These are phyloP conservation scores for Aspergillus pseudotamarii DNA, from an alignment of 2,329 filamentous ascomycete species.

Conservation along the genomic window DNA sequence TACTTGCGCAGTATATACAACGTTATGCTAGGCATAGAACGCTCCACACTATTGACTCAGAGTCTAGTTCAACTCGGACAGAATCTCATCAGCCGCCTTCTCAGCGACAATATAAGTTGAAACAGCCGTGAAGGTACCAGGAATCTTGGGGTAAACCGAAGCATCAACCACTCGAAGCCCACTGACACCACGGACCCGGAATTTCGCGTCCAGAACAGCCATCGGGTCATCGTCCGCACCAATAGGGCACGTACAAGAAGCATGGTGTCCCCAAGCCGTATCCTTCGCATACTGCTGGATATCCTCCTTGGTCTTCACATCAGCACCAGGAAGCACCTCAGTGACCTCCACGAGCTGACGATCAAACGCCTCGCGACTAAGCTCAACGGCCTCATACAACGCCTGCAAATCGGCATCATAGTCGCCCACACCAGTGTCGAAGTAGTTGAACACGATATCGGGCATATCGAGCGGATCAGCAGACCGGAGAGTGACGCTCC, in stretches of 20 bases:
- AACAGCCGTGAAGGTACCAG: slow-evolving; percentile 56
- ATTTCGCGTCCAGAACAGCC: slow-evolving; percentile 60
- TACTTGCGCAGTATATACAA: background rate
- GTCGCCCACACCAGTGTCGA: slow-evolving; percentile 43
- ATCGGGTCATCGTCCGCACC: slow-evolving; percentile 56
- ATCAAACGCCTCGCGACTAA: slow-evolving; percentile 52
- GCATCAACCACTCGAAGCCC: slow-evolving; percentile 66
- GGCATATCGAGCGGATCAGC: slow-evolving; percentile 66
- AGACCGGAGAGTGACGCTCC: slow-evolving; percentile 63
- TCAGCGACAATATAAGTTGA: slow-evolving; percentile 61
- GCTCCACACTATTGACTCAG: background rate
- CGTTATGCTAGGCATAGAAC: background rate
- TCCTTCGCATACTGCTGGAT: slow-evolving; percentile 54
- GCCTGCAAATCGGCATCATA: slow-evolving; percentile 56
- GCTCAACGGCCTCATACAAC: slow-evolving; percentile 58
- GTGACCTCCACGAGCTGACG: slow-evolving; percentile 45
- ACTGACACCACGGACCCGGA: slow-evolving; percentile 59
- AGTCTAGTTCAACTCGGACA: slow-evolving; percentile 19
- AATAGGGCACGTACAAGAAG: slow-evolving; percentile 58
- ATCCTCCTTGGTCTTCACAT: slow-evolving; percentile 46
- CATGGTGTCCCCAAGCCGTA: slow-evolving; percentile 61
- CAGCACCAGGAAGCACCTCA: slow-evolving; percentile 47
- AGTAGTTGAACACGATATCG: slow-evolving; percentile 65
- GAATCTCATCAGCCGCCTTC: slow-evolving; percentile 64
- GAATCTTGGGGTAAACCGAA: slow-evolving; percentile 59